Conservation (phyloP, 257 asterid genomes). For the Solanum sejunctum region DNA sequence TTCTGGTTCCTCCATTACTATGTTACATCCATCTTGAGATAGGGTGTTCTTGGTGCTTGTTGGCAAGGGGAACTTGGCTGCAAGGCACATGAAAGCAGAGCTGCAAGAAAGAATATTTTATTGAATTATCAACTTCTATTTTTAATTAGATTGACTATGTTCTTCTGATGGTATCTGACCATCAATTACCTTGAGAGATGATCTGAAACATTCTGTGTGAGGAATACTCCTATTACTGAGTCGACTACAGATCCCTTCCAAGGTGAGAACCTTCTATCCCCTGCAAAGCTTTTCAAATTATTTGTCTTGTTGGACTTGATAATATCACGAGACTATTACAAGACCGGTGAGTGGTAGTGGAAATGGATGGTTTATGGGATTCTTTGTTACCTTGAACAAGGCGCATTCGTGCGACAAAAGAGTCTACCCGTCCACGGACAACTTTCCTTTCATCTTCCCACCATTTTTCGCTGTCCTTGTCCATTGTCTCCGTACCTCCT, state of each 20-base stretch:
- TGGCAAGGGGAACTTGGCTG: constrained; percentile 63
- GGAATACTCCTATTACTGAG: constrained; percentile 95
- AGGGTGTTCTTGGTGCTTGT: constrained; percentile 8
- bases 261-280: constrained; percentile 80
- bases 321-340: neutral
- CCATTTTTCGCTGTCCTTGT: constrained; percentile 50
- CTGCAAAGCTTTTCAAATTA: constrained; percentile 27
- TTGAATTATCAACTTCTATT: neutral
- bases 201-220: constrained; percentile 94
- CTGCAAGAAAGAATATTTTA: constrained; percentile 29
- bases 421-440: constrained; percentile 69
- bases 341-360: neutral
- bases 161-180: neutral
- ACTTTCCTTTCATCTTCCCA: constrained; percentile 82
- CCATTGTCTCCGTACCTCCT: constrained; percentile 50
- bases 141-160: neutral
- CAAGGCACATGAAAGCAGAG: constrained; percentile 91
- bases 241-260: constrained; percentile 99
- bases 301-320: neutral
- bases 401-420: constrained; percentile 91
- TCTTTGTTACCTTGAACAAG: constrained; percentile 72
- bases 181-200: constrained; percentile 81
- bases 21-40: constrained; percentile 10
- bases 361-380: neutral
- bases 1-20: constrained; percentile 40